These are phyloP conservation scores for Selaginella moellendorffii DNA, from an alignment of 75 land plant genomes.

Conservation along the genomic window DNA sequence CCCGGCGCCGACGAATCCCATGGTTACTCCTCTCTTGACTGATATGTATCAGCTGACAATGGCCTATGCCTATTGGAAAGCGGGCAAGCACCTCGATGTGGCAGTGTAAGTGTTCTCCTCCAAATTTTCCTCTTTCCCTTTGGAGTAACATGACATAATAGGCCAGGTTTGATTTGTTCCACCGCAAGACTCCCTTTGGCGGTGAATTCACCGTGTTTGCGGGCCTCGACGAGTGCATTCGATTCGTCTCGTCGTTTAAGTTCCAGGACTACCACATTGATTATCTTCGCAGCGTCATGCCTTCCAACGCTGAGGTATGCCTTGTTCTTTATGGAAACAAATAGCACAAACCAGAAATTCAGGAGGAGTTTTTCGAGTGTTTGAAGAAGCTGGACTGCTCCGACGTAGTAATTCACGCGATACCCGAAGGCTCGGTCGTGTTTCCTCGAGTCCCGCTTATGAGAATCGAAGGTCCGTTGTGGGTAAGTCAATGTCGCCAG, in stretches of 20 bases:
- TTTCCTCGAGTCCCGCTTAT: conserved; percentile 19
- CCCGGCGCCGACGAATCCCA: background rate
- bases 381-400: conserved; percentile 5
- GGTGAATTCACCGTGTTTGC: conserved; percentile 9
- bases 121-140: background rate
- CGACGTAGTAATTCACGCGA: conserved; percentile 7
- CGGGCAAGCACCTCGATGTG: background rate
- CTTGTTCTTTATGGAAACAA: no score
- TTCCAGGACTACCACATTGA: conserved; percentile 5
- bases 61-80: conserved; percentile 10
- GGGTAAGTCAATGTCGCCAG: conserved; percentile 5
- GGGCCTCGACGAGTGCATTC: conserved; percentile 7
- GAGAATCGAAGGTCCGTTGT: conserved; percentile 13
- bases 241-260: background rate
- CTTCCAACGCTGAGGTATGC: background rate
- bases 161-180: conserved; percentile 3
- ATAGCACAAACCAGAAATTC: background rate
- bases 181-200: conserved; percentile 9
- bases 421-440: conserved; percentile 13
- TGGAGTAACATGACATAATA: background rate
- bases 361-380: conserved; percentile 4
- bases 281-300: background rate
- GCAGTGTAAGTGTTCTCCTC: conserved; percentile 4
- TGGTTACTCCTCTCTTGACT: conserved; percentile 5
- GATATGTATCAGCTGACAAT: conserved; percentile 7